Conservation (phyloP, 805 yeast genomes). For the Pichia paraexigua region DNA sequence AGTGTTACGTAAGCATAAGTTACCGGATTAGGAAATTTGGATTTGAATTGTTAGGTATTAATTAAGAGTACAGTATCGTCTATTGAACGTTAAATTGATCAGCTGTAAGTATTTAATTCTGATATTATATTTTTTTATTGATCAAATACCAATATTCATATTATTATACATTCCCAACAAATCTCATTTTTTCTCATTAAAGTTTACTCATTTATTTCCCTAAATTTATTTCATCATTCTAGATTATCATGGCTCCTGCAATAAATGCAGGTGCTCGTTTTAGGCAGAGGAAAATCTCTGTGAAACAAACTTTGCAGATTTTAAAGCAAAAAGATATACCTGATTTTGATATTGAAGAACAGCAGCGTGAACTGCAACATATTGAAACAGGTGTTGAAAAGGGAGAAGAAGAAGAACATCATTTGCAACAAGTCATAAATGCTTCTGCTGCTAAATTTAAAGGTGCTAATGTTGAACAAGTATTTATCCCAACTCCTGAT, state of each 20-base stretch:
- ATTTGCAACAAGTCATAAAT: conserved; percentile 82
- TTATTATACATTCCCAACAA: neutral
- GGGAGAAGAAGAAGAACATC: conserved; percentile 95
- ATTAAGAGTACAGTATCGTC: neutral
- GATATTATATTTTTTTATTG: neutral
- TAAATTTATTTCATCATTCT: neutral
- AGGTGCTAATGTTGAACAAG: conserved; percentile 42
- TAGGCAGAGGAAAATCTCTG: conserved; percentile 91
- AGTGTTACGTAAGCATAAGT: neutral
- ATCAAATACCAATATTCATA: neutral
- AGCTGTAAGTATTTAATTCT: neutral
- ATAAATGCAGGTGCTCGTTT: conserved; percentile 58
- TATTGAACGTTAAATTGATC: neutral
- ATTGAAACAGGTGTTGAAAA: conserved; percentile 98
- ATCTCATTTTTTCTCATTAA: neutral
- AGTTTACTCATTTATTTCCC: neutral
- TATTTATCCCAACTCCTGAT: conserved; percentile 94
- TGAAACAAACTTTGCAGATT: conserved; percentile 77
- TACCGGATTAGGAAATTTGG: neutral
- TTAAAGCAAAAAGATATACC: conserved; percentile 75
- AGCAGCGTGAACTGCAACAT: conserved; percentile 79
- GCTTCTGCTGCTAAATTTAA: conserved; percentile 64
- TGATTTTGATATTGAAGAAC: conserved; percentile 65
- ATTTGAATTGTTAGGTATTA: neutral
- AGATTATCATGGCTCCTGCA: conserved; percentile 26